Evolutionary conservation across 306 rosid species (phyloP).

Genomic region (Sindora glabra): DNA sequence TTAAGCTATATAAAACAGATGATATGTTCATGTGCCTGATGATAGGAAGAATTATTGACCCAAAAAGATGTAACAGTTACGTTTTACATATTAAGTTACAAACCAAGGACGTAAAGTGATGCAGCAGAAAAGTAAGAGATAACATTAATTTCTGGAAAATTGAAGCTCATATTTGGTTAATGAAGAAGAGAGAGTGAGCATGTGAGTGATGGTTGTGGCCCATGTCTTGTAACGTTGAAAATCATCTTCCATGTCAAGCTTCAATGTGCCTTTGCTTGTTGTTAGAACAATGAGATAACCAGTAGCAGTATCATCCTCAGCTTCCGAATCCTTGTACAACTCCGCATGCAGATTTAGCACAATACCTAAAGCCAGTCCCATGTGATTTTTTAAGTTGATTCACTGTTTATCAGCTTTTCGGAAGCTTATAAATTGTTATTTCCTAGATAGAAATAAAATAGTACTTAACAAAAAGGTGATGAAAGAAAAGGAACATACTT

Average conservation of each 20-base stretch:
- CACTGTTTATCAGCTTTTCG: background rate
- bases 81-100: too few species aligned
- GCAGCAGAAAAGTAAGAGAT: background rate
- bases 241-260: constrained; percentile 81
- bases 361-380: constrained; percentile 20
- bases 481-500: constrained; percentile 37
- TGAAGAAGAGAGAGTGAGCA: constrained; percentile 65
- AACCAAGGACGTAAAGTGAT: too few species aligned
- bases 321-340: constrained; percentile 61
- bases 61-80: too few species aligned
- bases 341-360: constrained; percentile 63
- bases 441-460: too few species aligned
- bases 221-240: constrained; percentile 62
- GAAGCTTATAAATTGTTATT: too few species aligned
- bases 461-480: background rate
- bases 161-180: constrained; percentile 45
- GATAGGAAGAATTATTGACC: too few species aligned
- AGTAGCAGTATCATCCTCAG: constrained; percentile 40
- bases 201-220: constrained; percentile 66
- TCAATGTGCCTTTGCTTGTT: constrained; percentile 70
- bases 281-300: constrained; percentile 67
- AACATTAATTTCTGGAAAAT: constrained; percentile 16
- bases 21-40: too few species aligned
- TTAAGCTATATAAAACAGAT: too few species aligned
- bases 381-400: too few species aligned